A percentile compares a stretch with the other conserved stretches of the same genome.
Conservation (phyloP, 1,284 basidiomycete species). For the Quambalaria eucalypti region DNA sequence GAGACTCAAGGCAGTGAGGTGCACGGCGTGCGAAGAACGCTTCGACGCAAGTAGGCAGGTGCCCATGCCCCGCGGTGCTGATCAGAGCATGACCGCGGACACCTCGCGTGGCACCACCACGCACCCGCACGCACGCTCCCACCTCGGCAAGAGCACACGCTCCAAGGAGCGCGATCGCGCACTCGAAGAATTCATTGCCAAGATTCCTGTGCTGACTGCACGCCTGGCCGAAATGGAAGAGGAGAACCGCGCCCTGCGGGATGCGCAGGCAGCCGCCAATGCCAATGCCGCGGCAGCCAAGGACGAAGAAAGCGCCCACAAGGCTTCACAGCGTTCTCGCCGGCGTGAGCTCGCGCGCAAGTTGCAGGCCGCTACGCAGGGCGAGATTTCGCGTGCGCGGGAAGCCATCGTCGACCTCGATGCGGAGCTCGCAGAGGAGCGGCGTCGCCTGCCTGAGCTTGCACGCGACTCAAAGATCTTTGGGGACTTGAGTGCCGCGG, state of each 20-base stretch:
- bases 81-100: background rate
- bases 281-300: background rate
- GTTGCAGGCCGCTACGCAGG: slow-evolving; percentile 3
- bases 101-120: background rate
- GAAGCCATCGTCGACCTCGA: slow-evolving; percentile 2
- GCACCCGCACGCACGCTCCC: background rate
- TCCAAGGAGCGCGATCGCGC: background rate
- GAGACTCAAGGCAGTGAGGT: background rate
- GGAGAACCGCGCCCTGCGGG: slow-evolving; percentile 5
- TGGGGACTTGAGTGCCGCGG: background rate
- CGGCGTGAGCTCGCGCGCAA: background rate
- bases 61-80: slow-evolving; percentile 3
- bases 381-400: slow-evolving; percentile 1
- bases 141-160: background rate
- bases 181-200: background rate
- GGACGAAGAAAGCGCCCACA: too few species aligned
- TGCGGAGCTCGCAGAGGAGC: slow-evolving; percentile 2
- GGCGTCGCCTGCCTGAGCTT: background rate
- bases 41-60: background rate
- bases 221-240: slow-evolving; percentile 1
- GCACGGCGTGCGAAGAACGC: background rate
- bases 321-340: too few species aligned
- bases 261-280: background rate
- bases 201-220: background rate
- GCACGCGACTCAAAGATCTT: background rate